These are phyloP conservation scores for Elongisporangium senticosum DNA, from an alignment of 352 stramenopile species.

Conservation along the genomic window DNA sequence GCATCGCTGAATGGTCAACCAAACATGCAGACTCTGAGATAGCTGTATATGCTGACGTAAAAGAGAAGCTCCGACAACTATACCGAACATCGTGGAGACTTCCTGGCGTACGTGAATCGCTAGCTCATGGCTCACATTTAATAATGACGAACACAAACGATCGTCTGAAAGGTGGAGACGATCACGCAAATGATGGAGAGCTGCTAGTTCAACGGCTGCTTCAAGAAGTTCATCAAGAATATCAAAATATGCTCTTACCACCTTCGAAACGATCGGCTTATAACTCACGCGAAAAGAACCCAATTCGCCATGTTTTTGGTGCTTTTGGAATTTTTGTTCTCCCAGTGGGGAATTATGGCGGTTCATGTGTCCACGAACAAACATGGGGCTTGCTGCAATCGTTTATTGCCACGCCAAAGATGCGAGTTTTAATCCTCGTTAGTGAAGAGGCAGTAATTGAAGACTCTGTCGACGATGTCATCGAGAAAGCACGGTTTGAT, in stretches of 20 bases:
- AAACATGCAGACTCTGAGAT: not conserved
- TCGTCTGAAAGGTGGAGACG: conserved; percentile 3
- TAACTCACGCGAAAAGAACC: conserved; percentile 10
- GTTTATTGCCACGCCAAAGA: conserved; percentile 27
- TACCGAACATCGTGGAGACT: conserved; percentile 55
- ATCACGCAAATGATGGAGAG: conserved; percentile 12
- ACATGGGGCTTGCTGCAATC: conserved; percentile 24
- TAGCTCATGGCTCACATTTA: conserved; percentile 41
- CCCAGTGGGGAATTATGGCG: conserved; percentile 13
- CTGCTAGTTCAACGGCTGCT: conserved; percentile 17
- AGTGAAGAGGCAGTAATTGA: conserved; percentile 29
- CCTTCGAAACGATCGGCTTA: conserved; percentile 29
- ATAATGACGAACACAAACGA: conserved; percentile 36
- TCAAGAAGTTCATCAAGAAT: conserved; percentile 28
- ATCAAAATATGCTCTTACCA: conserved; percentile 45
- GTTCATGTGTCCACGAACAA: conserved; percentile 8
- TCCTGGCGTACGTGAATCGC: conserved; percentile 35
- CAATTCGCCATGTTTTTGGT: conserved; percentile 33
- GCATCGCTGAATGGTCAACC: conserved; percentile 11
- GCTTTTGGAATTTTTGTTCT: conserved; percentile 49
- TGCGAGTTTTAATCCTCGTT: conserved; percentile 33
- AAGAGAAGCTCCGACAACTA: conserved; percentile 36
- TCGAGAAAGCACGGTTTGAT: conserved; percentile 38
- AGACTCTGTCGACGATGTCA: conserved; percentile 39
- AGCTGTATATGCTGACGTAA: conserved; percentile 5